A percentile compares a stretch with the other conserved stretches of the same genome.
phyloP scores from a whole-genome alignment of 2,329 filamentous ascomycete genomes.

The Fusarium graminum region DNA sequence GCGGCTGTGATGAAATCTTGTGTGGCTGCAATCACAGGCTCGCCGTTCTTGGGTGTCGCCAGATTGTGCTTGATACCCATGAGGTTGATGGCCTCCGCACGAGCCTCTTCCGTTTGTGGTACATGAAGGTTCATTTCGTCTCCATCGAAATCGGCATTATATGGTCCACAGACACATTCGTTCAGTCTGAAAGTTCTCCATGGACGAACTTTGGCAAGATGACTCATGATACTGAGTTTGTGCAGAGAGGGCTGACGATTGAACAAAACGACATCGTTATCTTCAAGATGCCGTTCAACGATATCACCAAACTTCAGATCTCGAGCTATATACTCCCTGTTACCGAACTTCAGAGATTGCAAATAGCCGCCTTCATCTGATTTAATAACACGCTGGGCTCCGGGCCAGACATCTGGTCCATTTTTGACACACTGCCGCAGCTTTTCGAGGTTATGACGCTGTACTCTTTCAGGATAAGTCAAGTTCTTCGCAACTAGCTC shows the following conservation, averaged over 20 bases:
- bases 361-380: slow-evolving; percentile 76
- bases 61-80: slow-evolving; percentile 99
- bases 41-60: slow-evolving; percentile 95
- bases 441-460: slow-evolving; percentile 87
- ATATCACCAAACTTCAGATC: slow-evolving; percentile 85
- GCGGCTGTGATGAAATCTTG: slow-evolving; percentile 99
- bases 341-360: slow-evolving; percentile 80
- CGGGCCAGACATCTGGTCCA: slow-evolving; percentile 84
- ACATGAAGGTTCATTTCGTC: slow-evolving; percentile 99
- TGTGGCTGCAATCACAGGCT: slow-evolving; percentile 98
- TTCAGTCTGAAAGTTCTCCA: slow-evolving; percentile 97
- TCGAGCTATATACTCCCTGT: slow-evolving; percentile 77
- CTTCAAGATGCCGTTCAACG: slow-evolving; percentile 94
- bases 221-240: slow-evolving; percentile 98
- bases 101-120: slow-evolving; percentile 95
- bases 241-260: slow-evolving; percentile 98
- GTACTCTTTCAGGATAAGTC: slow-evolving; percentile 92
- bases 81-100: slow-evolving; percentile 92
- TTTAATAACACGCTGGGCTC: slow-evolving; percentile 85
- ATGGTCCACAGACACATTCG: slow-evolving; percentile 97
- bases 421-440: slow-evolving; percentile 79
- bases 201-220: slow-evolving; percentile 91
- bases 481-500: slow-evolving; percentile 94
- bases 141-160: slow-evolving; percentile 99
- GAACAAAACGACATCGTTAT: slow-evolving; percentile 96